Evolutionary conservation across 2,329 filamentous ascomycete genomes (phyloP).

Genomic region (Teratosphaeria destructans): DNA sequence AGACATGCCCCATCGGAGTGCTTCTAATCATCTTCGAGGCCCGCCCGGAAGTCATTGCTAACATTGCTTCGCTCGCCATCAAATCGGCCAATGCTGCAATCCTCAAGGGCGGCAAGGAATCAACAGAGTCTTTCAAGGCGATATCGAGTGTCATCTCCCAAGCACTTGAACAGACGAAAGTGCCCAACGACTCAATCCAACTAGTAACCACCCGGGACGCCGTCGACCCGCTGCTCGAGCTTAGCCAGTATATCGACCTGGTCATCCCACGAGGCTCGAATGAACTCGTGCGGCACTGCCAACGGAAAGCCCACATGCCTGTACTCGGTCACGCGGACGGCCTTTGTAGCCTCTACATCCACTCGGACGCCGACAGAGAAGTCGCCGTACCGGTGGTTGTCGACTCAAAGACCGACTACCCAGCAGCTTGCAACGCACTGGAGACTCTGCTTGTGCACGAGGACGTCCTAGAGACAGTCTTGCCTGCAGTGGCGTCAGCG

Average conservation of each 20-base stretch:
- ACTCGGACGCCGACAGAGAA: conserved; percentile 60
- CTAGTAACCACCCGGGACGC: conserved; percentile 88
- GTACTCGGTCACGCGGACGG: conserved; percentile 95
- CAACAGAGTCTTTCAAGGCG: conserved; percentile 83
- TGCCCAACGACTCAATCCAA: conserved; percentile 81
- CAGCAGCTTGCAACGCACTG: conserved; percentile 88
- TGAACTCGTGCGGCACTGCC: conserved; percentile 82
- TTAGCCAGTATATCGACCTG: conserved; percentile 83
- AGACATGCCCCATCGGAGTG: conserved; percentile 93
- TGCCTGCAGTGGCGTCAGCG: conserved; percentile 63
- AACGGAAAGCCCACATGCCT: conserved; percentile 82
- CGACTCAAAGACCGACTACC: conserved; percentile 90
- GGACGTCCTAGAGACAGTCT: conserved; percentile 52
- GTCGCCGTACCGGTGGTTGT: conserved; percentile 69
- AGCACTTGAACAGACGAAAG: conserved; percentile 60
- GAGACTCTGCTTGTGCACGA: conserved; percentile 84
- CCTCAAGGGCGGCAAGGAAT: conserved; percentile 94
- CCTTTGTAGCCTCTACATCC: conserved; percentile 77
- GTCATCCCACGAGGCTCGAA: conserved; percentile 89
- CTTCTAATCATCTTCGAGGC: conserved; percentile 97
- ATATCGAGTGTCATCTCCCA: conserved; percentile 77
- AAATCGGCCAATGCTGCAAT: conserved; percentile 97
- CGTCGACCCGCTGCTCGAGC: conserved; percentile 74
- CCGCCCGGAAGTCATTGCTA: conserved; percentile 93
- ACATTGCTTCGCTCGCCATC: conserved; percentile 89